A percentile compares a stretch with the other conserved stretches of the same genome.
phyloP scores from a whole-genome alignment of 2,329 filamentous ascomycete genomes.

The Epichloe festucae region DNA sequence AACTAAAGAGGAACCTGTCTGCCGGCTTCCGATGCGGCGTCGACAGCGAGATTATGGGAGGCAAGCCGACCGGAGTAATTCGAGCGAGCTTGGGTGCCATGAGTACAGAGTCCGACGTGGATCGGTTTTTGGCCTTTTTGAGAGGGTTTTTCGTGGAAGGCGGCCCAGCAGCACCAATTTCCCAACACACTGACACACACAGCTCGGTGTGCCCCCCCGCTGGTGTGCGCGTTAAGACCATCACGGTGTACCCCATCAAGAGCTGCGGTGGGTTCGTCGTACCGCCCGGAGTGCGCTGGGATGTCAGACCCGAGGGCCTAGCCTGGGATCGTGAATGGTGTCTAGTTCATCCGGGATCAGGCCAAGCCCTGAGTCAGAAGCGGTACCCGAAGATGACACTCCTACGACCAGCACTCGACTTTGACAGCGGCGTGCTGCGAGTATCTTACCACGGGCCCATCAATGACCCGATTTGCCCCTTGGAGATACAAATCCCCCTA shows the following conservation, averaged over 20 bases:
- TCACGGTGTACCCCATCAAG: conserved; percentile 83
- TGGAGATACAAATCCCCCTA: conserved; percentile 38
- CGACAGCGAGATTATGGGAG: conserved; percentile 68
- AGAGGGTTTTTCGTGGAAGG: conserved; percentile 47
- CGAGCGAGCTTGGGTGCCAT: conserved; percentile 81
- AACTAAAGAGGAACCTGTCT: conserved; percentile 75
- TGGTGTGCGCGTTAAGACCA: conserved; percentile 37
- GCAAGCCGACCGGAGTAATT: conserved; percentile 79
- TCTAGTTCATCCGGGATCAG: conserved; percentile 74
- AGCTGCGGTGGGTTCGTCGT: conserved; percentile 74
- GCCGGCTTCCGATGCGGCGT: conserved; percentile 74
- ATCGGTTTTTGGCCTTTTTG: conserved; percentile 58
- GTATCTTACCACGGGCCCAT: conserved; percentile 36
- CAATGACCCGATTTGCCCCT: background rate
- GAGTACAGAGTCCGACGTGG: conserved; percentile 66
- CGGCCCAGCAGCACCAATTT: background rate
- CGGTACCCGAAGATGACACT: conserved; percentile 78
- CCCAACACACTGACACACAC: background rate
- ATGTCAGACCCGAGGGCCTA: conserved; percentile 67
- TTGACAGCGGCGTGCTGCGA: conserved; percentile 50
- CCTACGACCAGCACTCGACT: conserved; percentile 61
- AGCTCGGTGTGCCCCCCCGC: background rate
- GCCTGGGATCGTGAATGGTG: conserved; percentile 98
- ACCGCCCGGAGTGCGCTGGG: conserved; percentile 53
- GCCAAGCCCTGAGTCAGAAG: conserved; percentile 79